phyloP scores from a whole-genome alignment of 176 grass and related monocot species.

The Bromus sterilis region DNA sequence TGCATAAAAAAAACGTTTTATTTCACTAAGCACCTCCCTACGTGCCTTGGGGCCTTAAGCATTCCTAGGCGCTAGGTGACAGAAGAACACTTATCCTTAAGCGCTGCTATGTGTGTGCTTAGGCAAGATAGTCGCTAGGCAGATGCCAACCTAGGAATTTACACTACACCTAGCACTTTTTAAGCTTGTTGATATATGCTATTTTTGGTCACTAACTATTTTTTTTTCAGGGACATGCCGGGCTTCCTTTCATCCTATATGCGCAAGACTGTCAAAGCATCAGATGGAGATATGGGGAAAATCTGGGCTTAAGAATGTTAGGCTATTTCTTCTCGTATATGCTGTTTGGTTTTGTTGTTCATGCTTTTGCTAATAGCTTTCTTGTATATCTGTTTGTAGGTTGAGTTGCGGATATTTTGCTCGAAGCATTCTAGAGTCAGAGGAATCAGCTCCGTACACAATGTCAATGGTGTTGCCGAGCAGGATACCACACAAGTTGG shows the following conservation, averaged over 20 bases:
- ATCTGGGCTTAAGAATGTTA: slow-evolving; percentile 76
- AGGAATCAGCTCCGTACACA: slow-evolving; percentile 20
- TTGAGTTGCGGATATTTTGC: slow-evolving; percentile 92
- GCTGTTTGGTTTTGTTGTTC: slow-evolving; percentile 13
- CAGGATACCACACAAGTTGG: slow-evolving; percentile 19
- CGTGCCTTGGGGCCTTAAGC: no score
- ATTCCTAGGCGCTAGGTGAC: not conserved
- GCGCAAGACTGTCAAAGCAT: slow-evolving; percentile 82
- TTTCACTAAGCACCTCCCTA: no score
- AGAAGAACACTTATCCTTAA: not conserved
- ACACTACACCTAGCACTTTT: not conserved
- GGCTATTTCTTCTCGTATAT: slow-evolving; percentile 21
- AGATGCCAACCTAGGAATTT: not conserved
- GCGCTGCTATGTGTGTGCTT: not conserved
- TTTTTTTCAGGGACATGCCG: slow-evolving; percentile 80
- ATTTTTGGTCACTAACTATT: not conserved
- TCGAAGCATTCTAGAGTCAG: slow-evolving; percentile 63
- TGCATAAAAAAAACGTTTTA: no score
- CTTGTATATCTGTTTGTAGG: slow-evolving; percentile 40
- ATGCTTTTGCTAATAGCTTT: not conserved
- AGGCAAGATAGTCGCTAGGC: not conserved
- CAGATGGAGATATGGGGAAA: slow-evolving; percentile 99
- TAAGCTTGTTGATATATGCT: not conserved
- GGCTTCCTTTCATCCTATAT: slow-evolving; percentile 89
- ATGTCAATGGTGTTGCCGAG: slow-evolving; percentile 14